phyloP scores from a whole-genome alignment of 768 basidiomycete genomes.

The Leccinum imitatum region DNA sequence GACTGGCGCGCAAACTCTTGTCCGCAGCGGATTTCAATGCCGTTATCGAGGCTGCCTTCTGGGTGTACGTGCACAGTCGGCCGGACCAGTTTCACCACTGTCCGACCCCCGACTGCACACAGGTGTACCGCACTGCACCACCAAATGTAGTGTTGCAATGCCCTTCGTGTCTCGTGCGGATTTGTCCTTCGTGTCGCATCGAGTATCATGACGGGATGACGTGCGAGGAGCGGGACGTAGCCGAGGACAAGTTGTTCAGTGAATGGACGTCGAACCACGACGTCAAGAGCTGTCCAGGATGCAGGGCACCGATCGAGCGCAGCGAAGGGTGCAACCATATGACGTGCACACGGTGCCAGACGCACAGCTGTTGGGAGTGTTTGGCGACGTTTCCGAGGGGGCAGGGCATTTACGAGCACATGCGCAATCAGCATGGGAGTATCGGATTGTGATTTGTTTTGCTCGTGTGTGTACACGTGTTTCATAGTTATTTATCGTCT shows the following conservation, averaged over 20 bases:
- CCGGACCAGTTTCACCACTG: conserved; percentile 69
- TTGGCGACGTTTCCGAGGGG: conserved; percentile 66
- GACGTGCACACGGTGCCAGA: conserved; percentile 70
- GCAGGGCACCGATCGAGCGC: conserved; percentile 69
- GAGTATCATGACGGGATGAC: conserved; percentile 64
- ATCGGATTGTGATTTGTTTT: conserved; percentile 42
- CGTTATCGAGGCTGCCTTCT: conserved; percentile 57
- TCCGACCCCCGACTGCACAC: conserved; percentile 75
- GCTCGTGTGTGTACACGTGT: not conserved
- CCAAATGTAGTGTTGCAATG: conserved; percentile 59
- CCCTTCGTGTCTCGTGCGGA: conserved; percentile 66
- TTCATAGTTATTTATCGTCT: not conserved
- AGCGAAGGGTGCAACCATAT: conserved; percentile 81
- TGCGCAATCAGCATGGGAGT: conserved; percentile 65
- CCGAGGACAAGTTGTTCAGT: conserved; percentile 56
- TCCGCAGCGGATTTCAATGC: conserved; percentile 51
- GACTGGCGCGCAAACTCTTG: conserved; percentile 50
- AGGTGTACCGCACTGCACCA: conserved; percentile 63
- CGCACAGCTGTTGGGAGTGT: conserved; percentile 84
- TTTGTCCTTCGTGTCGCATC: conserved; percentile 62
- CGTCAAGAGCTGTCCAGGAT: conserved; percentile 75
- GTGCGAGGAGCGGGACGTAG: conserved; percentile 57
- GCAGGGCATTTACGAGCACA: conserved; percentile 75
- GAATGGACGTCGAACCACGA: conserved; percentile 63
- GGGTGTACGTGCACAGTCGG: conserved; percentile 57